Percentiles rank a stretch among this genome's conserved stretches.
Evolutionary conservation across 805 yeast genomes (phyloP).

Genomic region (Candida verbasci): DNA sequence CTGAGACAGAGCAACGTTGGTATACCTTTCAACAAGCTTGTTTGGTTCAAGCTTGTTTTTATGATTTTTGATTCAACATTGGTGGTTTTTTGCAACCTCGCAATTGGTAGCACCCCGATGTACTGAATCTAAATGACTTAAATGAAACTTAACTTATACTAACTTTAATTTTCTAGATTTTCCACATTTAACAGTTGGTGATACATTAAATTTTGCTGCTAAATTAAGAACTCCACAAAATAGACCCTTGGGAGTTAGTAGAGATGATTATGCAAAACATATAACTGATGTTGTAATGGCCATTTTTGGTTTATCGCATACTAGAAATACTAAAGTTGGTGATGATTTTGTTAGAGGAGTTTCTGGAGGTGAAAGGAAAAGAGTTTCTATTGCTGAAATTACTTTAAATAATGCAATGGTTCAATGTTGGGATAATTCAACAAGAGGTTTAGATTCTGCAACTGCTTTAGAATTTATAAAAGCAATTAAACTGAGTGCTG

Average conservation of each 20-base stretch:
- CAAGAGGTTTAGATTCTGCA: slow-evolving; percentile 82
- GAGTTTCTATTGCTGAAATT: slow-evolving; percentile 81
- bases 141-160: too few species aligned
- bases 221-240: slow-evolving; percentile 42
- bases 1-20: slow-evolving; percentile 54
- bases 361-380: slow-evolving; percentile 82
- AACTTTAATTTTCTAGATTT: too few species aligned
- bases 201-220: slow-evolving; percentile 53
- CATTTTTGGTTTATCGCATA: slow-evolving; percentile 47
- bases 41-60: too few species aligned
- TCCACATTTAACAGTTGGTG: slow-evolving; percentile 51
- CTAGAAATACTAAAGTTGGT: slow-evolving; percentile 57
- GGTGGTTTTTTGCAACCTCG: too few species aligned
- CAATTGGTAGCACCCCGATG: too few species aligned
- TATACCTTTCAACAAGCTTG: too few species aligned
- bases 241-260: slow-evolving; percentile 30
- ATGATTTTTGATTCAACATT: too few species aligned
- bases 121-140: too few species aligned
- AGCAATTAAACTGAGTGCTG: slow-evolving; percentile 61
- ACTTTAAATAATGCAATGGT: slow-evolving; percentile 56
- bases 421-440: slow-evolving; percentile 68
- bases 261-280: slow-evolving; percentile 34
- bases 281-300: slow-evolving; percentile 41
- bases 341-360: slow-evolving; percentile 66
- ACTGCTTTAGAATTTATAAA: slow-evolving; percentile 74